Evolutionary conservation across 2,329 filamentous ascomycete species (phyloP).

Genomic region (Leptodontidium sp.): DNA sequence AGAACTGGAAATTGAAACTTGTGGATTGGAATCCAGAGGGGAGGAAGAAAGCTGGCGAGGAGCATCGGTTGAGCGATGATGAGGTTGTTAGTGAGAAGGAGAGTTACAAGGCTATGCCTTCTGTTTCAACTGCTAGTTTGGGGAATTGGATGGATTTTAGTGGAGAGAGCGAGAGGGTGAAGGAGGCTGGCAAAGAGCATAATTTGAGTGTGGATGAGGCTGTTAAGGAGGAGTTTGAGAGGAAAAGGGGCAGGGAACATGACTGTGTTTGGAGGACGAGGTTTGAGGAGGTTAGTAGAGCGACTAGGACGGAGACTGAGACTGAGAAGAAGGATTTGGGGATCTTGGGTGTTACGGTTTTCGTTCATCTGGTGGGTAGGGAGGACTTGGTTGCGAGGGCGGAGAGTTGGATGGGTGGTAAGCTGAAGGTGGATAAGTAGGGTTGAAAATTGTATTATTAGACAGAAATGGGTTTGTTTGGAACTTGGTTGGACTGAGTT

Average conservation of each 20-base stretch:
- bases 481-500: neutral
- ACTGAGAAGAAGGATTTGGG: slow-evolving; percentile 20
- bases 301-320: neutral
- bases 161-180: neutral
- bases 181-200: slow-evolving; percentile 9
- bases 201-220: slow-evolving; percentile 18
- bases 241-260: slow-evolving; percentile 33
- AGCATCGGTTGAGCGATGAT: slow-evolving; percentile 26
- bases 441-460: neutral
- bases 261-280: slow-evolving; percentile 39
- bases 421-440: slow-evolving; percentile 5
- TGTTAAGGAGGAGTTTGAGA: neutral
- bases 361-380: slow-evolving; percentile 37
- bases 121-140: slow-evolving; percentile 9
- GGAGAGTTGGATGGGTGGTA: slow-evolving; percentile 25
- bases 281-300: slow-evolving; percentile 26
- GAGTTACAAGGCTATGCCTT: slow-evolving; percentile 5
- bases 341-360: slow-evolving; percentile 40
- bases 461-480: neutral
- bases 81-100: slow-evolving; percentile 3
- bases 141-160: neutral
- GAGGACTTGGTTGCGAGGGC: slow-evolving; percentile 40
- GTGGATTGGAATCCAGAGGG: slow-evolving; percentile 23
- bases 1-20: slow-evolving; percentile 26
- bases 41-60: slow-evolving; percentile 1